phyloP scores from a whole-genome alignment of 768 basidiomycete genomes.

The Lactarius deliciosus region DNA sequence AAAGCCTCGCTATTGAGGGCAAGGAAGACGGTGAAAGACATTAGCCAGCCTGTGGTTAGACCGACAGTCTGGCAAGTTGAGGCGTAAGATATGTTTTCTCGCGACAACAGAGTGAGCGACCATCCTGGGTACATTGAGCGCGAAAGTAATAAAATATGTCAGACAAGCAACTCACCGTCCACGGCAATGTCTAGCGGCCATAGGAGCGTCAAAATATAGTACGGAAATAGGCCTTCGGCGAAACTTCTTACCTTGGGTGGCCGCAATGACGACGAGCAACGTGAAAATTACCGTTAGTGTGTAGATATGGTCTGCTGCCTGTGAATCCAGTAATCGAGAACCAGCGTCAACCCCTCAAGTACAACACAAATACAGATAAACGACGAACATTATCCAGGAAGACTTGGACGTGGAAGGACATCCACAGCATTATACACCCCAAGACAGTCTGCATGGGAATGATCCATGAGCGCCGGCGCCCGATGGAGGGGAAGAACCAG shows the following conservation, averaged over 20 bases:
- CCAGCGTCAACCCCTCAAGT: neutral
- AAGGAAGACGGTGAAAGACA: constrained; percentile 96
- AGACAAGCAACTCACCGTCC: constrained; percentile 62
- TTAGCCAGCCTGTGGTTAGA: constrained; percentile 91
- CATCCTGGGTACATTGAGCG: constrained; percentile 48
- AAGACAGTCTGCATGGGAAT: constrained; percentile 94
- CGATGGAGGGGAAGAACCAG: constrained; percentile 73
- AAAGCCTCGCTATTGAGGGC: constrained; percentile 96
- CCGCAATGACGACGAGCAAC: constrained; percentile 90
- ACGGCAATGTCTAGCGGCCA: constrained; percentile 89
- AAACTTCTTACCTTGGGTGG: constrained; percentile 78
- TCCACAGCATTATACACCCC: constrained; percentile 77
- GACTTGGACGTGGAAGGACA: constrained; percentile 69
- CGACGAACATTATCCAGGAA: constrained; percentile 72
- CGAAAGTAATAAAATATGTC: constrained; percentile 39
- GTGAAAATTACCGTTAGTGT: constrained; percentile 88
- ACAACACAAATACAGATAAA: constrained; percentile 5
- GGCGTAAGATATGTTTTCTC: constrained; percentile 92
- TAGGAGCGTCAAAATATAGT: constrained; percentile 27
- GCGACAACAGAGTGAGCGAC: constrained; percentile 83
- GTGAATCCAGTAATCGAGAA: constrained; percentile 17
- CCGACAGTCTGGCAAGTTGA: constrained; percentile 98
- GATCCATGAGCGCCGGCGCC: constrained; percentile 97
- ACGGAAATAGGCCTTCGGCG: neutral
- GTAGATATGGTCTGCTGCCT: constrained; percentile 80